These are phyloP conservation scores for Niveomyces coronatus DNA, from an alignment of 2,329 filamentous ascomycete genomes.

Conservation along the genomic window DNA sequence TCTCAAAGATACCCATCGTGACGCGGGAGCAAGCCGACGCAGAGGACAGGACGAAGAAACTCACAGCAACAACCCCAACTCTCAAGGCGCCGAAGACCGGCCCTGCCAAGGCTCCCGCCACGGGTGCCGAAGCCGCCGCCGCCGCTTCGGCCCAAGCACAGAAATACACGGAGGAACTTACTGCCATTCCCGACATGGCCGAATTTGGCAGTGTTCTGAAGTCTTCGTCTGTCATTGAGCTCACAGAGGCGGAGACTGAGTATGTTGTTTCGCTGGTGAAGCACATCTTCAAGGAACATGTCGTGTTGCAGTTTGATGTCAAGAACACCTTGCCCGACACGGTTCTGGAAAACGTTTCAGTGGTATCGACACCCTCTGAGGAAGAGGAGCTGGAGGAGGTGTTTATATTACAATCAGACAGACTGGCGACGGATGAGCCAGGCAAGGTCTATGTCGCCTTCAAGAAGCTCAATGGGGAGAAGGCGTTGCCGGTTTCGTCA, in stretches of 20 bases:
- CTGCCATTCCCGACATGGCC: slow-evolving; percentile 83
- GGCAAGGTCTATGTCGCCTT: slow-evolving; percentile 95
- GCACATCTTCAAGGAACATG: slow-evolving; percentile 94
- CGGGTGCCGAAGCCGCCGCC: slow-evolving; percentile 63
- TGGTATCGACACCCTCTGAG: slow-evolving; percentile 68
- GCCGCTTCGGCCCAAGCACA: slow-evolving; percentile 72
- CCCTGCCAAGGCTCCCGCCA: slow-evolving; percentile 59
- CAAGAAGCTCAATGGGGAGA: slow-evolving; percentile 68
- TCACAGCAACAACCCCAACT: slow-evolving; percentile 82
- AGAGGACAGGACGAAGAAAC: slow-evolving; percentile 94
- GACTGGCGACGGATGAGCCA: slow-evolving; percentile 72
- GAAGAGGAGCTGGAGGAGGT: slow-evolving; percentile 82
- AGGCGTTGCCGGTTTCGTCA: slow-evolving; percentile 64
- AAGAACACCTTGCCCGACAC: slow-evolving; percentile 94
- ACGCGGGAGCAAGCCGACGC: slow-evolving; percentile 93
- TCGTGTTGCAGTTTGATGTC: slow-evolving; percentile 93
- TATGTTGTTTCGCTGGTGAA: slow-evolving; percentile 92
- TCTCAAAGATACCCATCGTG: slow-evolving; percentile 82
- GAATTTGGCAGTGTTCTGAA: slow-evolving; percentile 87
- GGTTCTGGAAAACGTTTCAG: slow-evolving; percentile 78
- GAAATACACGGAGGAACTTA: slow-evolving; percentile 78
- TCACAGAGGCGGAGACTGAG: slow-evolving; percentile 95
- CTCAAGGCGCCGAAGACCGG: slow-evolving; percentile 85
- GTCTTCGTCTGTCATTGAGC: slow-evolving; percentile 73
- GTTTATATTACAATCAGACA: slow-evolving; percentile 84